Conservation (phyloP, 805 yeast genomes). For the Candida stauntonica region DNA sequence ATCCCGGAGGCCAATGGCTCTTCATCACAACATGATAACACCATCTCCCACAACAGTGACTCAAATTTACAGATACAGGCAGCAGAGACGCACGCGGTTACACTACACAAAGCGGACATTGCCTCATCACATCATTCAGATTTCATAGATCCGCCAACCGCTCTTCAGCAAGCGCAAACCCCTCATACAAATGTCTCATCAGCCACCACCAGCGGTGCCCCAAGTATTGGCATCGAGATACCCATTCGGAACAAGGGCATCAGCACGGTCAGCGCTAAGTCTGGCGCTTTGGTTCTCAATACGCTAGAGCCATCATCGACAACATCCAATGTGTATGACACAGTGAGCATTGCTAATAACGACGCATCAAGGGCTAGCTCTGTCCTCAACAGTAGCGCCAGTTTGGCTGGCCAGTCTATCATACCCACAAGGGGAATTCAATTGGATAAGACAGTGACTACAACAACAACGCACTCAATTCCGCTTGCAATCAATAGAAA, state of each 20-base stretch:
- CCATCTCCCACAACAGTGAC: too few species aligned
- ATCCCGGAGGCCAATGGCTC: too few species aligned
- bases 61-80: too few species aligned
- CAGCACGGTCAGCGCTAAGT: slow-evolving; percentile 19
- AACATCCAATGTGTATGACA: slow-evolving; percentile 17
- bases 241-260: background rate
- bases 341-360: slow-evolving; percentile 17
- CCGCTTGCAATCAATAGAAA: slow-evolving; percentile 20
- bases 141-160: too few species aligned
- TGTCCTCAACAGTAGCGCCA: slow-evolving; percentile 8
- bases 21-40: too few species aligned
- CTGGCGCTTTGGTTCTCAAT: slow-evolving; percentile 21
- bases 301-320: slow-evolving; percentile 21
- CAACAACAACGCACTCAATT: slow-evolving; percentile 3
- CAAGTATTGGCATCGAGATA: background rate
- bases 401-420: slow-evolving; percentile 7
- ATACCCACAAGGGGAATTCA: slow-evolving; percentile 13
- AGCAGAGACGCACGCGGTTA: too few species aligned
- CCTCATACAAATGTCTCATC: too few species aligned
- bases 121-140: too few species aligned
- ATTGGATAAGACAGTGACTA: background rate
- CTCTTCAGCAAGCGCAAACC: too few species aligned
- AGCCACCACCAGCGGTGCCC: background rate
- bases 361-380: slow-evolving; percentile 23
- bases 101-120: too few species aligned